Evolutionary conservation across 2,329 filamentous ascomycete genomes (phyloP).

Genomic region (Chaetomiaceae sp.): DNA sequence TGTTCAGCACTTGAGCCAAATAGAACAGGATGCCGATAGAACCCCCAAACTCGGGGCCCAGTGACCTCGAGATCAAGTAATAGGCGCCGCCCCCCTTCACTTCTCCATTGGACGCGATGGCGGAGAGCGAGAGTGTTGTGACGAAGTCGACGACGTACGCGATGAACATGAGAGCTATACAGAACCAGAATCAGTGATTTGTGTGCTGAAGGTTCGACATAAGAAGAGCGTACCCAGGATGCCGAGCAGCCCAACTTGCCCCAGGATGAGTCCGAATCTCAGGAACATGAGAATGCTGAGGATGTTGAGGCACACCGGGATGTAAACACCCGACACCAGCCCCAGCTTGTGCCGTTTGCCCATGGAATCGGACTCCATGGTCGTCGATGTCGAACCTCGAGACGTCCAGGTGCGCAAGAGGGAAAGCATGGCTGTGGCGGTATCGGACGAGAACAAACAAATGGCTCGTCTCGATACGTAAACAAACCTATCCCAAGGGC

Average conservation of each 20-base stretch:
- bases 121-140: conserved; percentile 78
- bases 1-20: conserved; percentile 82
- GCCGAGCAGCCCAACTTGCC: conserved; percentile 70
- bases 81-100: conserved; percentile 84
- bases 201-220: neutral
- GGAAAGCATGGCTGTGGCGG: neutral
- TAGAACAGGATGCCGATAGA: conserved; percentile 86
- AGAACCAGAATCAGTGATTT: conserved; percentile 18
- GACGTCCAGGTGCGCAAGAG: neutral
- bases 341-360: conserved; percentile 58
- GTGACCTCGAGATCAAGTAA: conserved; percentile 77
- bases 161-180: conserved; percentile 61
- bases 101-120: conserved; percentile 84
- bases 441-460: neutral
- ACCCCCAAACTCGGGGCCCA: conserved; percentile 84
- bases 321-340: conserved; percentile 72
- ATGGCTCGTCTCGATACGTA: neutral
- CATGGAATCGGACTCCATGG: conserved; percentile 31
- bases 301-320: conserved; percentile 84
- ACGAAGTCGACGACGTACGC: conserved; percentile 80
- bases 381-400: conserved; percentile 7
- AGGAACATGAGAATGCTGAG: conserved; percentile 90
- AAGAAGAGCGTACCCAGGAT: conserved; percentile 56
- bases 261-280: conserved; percentile 77
- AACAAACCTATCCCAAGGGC: neutral